Evolutionary conservation across 202 grass and related monocot genomes (phyloP), one percentile per base, ranked within the genome.

Genomic region (Cymbopogon flexuosus): DNA sequence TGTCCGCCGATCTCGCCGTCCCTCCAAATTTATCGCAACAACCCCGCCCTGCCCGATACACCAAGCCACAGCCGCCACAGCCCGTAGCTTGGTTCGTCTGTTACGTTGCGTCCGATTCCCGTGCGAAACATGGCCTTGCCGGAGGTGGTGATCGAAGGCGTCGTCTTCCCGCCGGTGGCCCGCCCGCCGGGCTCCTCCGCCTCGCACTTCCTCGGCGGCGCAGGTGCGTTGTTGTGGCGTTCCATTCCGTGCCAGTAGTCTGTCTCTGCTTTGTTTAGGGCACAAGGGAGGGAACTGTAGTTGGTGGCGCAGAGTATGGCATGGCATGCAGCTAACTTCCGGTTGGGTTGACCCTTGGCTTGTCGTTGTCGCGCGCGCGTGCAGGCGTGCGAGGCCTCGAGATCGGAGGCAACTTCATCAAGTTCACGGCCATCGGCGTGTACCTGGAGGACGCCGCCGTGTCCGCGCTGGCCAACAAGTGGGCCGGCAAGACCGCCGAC

Each of bases 351-450:
- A 29, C 15, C 43, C 33, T 33, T 72, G 40, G 54, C 19, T 51
- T 66, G 5, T 10, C n/a, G 49, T 3, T 34, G 33, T 34, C 10
- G 14, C 5, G 43, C 13, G 13, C 11, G 27, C 27, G 56, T 15
- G 41, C 69, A 97, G 94, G 94, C 8, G 84, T 82, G 66, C 63
- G 96, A 3, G 96, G 92, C 2, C 0, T 95, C 79, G 90, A 98
- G 57, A 95, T 98, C 6, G 88, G 76, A 0, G 96, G 96, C 71
- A 84, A 58, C 30, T 98, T 98, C 84, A 70, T 98, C 43, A 88
- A 89, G 68, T 95, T 98, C 86, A 98, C 96, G 5, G 92, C 90
- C 77, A 93, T 95, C 84, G 96, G 88, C 73, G 74, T 98, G 21
- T 98, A 98, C 80, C 47, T 98, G 5, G 82, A 98, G 69, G 84